phyloP scores from a whole-genome alignment of 2,329 filamentous ascomycete species.

The Dothidotthia symphoricarpi region DNA sequence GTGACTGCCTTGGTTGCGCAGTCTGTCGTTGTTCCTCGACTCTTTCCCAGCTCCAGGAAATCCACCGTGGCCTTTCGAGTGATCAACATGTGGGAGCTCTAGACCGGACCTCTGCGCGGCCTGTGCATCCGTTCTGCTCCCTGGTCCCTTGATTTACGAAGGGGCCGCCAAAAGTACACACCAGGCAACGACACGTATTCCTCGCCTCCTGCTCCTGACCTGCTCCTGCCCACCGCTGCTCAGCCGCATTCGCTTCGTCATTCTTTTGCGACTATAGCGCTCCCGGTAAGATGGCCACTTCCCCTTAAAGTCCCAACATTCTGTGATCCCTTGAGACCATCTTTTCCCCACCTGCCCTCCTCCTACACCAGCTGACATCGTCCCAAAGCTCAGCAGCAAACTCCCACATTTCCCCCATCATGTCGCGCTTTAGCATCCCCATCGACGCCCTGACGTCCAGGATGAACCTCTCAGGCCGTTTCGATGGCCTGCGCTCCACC shows the following conservation, averaged over 20 bases:
- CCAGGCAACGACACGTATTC: too few species aligned
- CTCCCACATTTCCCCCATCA: conserved; percentile 43
- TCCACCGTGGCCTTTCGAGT: too few species aligned
- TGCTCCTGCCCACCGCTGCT: conserved; percentile 12
- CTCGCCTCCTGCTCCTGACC: background rate
- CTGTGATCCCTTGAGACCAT: conserved; percentile 25
- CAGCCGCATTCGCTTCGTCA: conserved; percentile 28
- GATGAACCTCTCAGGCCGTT: conserved; percentile 80
- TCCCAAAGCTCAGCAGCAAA: conserved; percentile 16
- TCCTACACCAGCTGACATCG: conserved; percentile 20
- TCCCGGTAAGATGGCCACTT: conserved; percentile 32
- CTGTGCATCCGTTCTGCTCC: too few species aligned
- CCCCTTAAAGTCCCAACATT: conserved; percentile 10
- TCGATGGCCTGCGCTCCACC: conserved; percentile 77
- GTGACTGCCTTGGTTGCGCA: background rate
- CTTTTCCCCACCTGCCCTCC: conserved; percentile 17
- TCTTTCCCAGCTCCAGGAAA: too few species aligned
- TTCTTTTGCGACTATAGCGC: conserved; percentile 11
- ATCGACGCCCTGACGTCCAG: conserved; percentile 88
- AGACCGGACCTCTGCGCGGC: too few species aligned
- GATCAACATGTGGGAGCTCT: too few species aligned
- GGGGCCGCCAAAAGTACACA: too few species aligned
- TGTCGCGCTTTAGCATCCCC: conserved; percentile 90
- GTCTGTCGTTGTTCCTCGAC: too few species aligned
- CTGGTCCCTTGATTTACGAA: too few species aligned